phyloP scores from a whole-genome alignment of 306 rosid species.

The Dalbergia cochinchinensis region DNA sequence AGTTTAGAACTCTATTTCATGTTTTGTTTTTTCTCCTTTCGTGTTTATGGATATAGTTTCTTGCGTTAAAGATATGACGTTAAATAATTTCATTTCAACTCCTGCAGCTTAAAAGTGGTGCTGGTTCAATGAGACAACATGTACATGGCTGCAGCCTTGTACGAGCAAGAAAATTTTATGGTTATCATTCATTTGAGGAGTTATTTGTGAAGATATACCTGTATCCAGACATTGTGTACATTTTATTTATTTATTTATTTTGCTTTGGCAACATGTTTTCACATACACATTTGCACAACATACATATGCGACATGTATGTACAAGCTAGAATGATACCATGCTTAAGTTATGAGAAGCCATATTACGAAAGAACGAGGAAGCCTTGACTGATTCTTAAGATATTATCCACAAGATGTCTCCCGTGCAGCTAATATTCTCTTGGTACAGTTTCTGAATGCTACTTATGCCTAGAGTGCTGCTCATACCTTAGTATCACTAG shows the following conservation, averaged over 20 bases:
- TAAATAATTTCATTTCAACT: constrained; percentile 28
- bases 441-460: constrained; percentile 62
- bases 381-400: constrained; percentile 79
- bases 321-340: constrained; percentile 33
- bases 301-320: constrained; percentile 28
- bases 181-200: constrained; percentile 89
- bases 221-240: constrained; percentile 68
- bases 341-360: constrained; percentile 46
- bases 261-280: constrained; percentile 41
- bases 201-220: constrained; percentile 86
- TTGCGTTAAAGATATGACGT: constrained; percentile 22
- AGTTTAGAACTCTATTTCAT: constrained; percentile 31
- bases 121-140: constrained; percentile 74
- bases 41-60: constrained; percentile 27
- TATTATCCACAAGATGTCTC: constrained; percentile 92
- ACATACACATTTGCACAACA: constrained; percentile 29
- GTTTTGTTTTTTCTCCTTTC: neutral
- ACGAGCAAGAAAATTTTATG: constrained; percentile 84
- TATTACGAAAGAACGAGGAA: constrained; percentile 36
- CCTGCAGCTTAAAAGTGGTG: constrained; percentile 74
- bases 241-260: constrained; percentile 37
- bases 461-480: constrained; percentile 14
- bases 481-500: constrained; percentile 5
- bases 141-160: constrained; percentile 91
- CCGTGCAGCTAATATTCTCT: constrained; percentile 88